Percentiles rank a stretch among this genome's conserved stretches.
phyloP scores from a whole-genome alignment of 768 basidiomycete species.

The Kwoniella bestiolae region DNA sequence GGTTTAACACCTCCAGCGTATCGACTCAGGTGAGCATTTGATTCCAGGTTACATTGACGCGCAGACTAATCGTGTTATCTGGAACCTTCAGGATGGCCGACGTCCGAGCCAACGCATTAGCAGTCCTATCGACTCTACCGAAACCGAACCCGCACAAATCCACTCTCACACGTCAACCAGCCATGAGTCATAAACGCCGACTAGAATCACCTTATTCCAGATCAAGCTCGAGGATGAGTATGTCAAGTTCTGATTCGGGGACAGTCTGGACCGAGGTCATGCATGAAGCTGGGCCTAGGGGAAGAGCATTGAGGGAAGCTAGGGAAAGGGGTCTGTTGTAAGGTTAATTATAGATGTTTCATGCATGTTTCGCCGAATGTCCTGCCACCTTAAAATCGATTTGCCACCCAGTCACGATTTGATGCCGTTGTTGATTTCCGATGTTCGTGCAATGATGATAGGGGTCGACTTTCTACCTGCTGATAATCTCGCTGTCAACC shows the following conservation, averaged over 20 bases:
- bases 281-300: conserved; percentile 28
- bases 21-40: conserved; percentile 60
- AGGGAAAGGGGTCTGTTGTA: conserved; percentile 25
- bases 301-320: conserved; percentile 28
- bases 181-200: conserved; percentile 11
- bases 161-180: conserved; percentile 10
- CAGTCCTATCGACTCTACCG: conserved; percentile 33
- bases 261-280: conserved; percentile 9
- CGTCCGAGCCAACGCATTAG: conserved; percentile 45
- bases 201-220: conserved; percentile 10
- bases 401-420: neutral
- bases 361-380: neutral
- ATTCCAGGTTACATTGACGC: neutral
- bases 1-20: conserved; percentile 68
- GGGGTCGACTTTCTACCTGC: too few species aligned
- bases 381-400: too few species aligned
- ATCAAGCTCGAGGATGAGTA: conserved; percentile 9
- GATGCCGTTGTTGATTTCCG: neutral
- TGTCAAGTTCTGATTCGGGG: neutral
- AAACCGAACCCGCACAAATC: neutral
- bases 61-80: neutral
- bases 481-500: neutral
- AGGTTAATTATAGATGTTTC: neutral
- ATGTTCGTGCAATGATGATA: neutral
- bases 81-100: conserved; percentile 32